Base-by-base conservation (phyloP, 2,329 filamentous ascomycete genomes). In the Aspergillus glaucus region DNA sequence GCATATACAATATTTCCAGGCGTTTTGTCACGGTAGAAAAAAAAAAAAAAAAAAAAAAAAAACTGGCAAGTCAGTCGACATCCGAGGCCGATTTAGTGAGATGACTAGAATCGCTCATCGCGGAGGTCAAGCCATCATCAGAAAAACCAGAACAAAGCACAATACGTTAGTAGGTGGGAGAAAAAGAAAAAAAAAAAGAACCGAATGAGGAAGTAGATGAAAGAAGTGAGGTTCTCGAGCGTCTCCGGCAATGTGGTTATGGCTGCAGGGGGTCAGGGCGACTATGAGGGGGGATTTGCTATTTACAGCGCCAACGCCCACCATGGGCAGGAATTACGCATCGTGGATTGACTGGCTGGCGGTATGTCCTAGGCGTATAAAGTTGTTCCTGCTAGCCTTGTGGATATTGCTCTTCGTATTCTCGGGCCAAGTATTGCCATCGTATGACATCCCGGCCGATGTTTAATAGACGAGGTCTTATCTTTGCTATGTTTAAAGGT, bases 241-340 rank as follows among this genome's bases (percentile, higher is more conserved):
- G 51, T 60, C 55, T 54, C 62, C 62, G 55, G 57, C 55, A 55
- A 46, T 58, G 56, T 63, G 62, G 64, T 62, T 64, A 62, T 62
- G 58, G 56, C 58, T 64, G 57, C 60, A 64, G 61, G 57, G 57
- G 52, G 53, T 56, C 26, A 30, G 37, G 37, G 37, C 37, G 37
- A 19, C 17, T 40, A 40, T 40, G 50, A 51, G 52, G 46, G 45
- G 44, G 40, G 45, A 40, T 40, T 17, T 40, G 37, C 37, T 63
- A 62, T 62, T 63, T 63, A 63, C 57, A 44, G 54, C 55, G 45
- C 37, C 34, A 37, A 41, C 22, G 30, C 28, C 22, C 30, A 40
- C 37, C 10, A 17, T 40, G 15, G 15, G 17, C 37, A 12, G 10
- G 15, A 40, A 40, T 40, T 40, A 40, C 37, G 19, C 37, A 40